Evolutionary conservation across 805 yeast species (phyloP).

Genomic region (Suhomyces kilbournensis): DNA sequence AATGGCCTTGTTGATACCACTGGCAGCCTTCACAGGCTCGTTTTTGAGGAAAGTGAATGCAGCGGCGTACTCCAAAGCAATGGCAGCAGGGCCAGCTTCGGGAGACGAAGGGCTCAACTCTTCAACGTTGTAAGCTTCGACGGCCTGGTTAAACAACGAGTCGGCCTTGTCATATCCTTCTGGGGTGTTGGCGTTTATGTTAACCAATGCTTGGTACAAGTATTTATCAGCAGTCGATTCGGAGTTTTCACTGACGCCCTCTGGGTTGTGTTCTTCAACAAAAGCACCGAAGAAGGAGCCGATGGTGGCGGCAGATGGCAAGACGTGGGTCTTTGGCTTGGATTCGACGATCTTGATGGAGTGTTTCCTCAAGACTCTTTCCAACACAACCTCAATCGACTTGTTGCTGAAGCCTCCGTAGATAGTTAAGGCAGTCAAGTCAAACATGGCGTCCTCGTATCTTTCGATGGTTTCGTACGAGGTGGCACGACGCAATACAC

Average conservation of each 20-base stretch:
- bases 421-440: constrained; percentile 83
- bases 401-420: constrained; percentile 80
- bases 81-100: constrained; percentile 47
- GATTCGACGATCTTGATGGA: constrained; percentile 70
- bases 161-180: constrained; percentile 65
- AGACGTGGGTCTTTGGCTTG: constrained; percentile 46
- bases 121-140: constrained; percentile 41
- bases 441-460: constrained; percentile 84
- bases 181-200: constrained; percentile 47
- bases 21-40: constrained; percentile 63
- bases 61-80: constrained; percentile 82
- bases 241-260: constrained; percentile 47
- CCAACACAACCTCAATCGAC: constrained; percentile 75
- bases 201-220: constrained; percentile 62
- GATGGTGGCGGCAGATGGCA: constrained; percentile 82
- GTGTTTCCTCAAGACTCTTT: constrained; percentile 79
- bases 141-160: constrained; percentile 57
- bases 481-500: constrained; percentile 87
- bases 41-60: constrained; percentile 80
- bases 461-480: constrained; percentile 81
- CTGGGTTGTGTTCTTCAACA: constrained; percentile 51
- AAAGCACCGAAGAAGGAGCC: constrained; percentile 90
- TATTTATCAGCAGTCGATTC: constrained; percentile 62
- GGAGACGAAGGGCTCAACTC: constrained; percentile 31
- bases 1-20: constrained; percentile 63